Evolutionary conservation across 2,329 filamentous ascomycete species (phyloP), one percentile per base, ranked within the genome.

Genomic region (Penicillium sclerotigenum): DNA sequence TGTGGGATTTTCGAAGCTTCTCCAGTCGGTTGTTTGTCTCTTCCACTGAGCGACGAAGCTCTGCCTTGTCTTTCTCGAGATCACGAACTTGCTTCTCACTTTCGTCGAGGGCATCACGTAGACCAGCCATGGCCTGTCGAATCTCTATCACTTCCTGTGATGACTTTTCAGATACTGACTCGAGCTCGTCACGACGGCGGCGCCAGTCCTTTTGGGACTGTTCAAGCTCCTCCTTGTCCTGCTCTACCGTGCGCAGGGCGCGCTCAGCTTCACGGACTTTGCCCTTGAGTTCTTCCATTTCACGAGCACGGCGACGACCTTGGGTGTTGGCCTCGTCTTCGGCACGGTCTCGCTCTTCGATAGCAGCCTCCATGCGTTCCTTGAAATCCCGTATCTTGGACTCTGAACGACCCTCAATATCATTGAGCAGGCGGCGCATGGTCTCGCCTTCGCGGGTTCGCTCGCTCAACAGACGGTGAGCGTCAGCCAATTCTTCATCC

Each of bases 271-370:
- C 92, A 7, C 90, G 85, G 11, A 92, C 81, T 73, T 87, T 89
- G 48, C 81, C 80, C 72, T 88, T 91, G 37, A 96, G 79, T 64
- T 97, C 93, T 71, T 97, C 94, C 3, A 90, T 80, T 77, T 97
- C 94, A 46, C 92, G 82, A 7, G 89, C 84, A 58, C 87, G 87
- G 41, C 89, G 84, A 50, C 93, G 83, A 13, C 88, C 89, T 47
- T 89, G 81, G 0, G 86, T 88, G 66, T 86, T 90, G 3, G 91
- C 87, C 75, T 97, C 92, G 60, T 97, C 92, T 73, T 99, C 93
- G 2, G 91, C 87, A 2, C 91, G 86, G 71, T 99, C 94, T 18
- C 94, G 85, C 73, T 99, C 94, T 71, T 97, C 92, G n/a, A 96
- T 83, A 0, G 92, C 92, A 1, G 89, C 81, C 67, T 97, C 93